Evolutionary conservation across 2,329 filamentous ascomycete species (phyloP).

Genomic region (Cladophialophora bantiana): DNA sequence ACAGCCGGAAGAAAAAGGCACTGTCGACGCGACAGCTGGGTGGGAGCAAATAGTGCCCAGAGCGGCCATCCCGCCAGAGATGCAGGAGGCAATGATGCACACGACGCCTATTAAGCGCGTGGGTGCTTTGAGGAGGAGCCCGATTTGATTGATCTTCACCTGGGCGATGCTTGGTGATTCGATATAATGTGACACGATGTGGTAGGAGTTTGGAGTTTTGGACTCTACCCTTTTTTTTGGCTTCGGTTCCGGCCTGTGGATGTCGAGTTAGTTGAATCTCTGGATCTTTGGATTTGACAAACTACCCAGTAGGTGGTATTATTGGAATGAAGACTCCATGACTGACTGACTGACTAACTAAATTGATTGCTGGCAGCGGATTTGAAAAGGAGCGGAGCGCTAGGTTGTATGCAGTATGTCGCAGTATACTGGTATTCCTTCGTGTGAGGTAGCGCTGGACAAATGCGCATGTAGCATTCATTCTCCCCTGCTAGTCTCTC

Average conservation of each 20-base stretch:
- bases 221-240: neutral
- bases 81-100: conserved; percentile 40
- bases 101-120: conserved; percentile 39
- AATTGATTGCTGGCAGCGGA: no score
- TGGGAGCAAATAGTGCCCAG: conserved; percentile 11
- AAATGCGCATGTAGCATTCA: no score
- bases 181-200: neutral
- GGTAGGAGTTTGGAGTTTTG: neutral
- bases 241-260: neutral
- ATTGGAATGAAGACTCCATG: neutral
- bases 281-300: conserved; percentile 1
- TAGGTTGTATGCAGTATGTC: no score
- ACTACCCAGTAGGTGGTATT: no score
- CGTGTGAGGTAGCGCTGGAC: no score
- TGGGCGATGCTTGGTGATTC: neutral
- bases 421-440: no score
- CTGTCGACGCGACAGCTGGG: neutral
- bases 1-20: neutral
- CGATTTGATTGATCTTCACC: conserved; percentile 29
- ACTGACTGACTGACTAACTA: no score
- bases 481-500: no score
- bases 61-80: conserved; percentile 39
- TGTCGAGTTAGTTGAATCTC: neutral
- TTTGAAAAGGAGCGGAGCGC: no score
- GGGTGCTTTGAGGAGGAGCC: conserved; percentile 40